Evolutionary conservation across 345 rosid genomes (phyloP).

Genomic region (Sapria himalayana): DNA sequence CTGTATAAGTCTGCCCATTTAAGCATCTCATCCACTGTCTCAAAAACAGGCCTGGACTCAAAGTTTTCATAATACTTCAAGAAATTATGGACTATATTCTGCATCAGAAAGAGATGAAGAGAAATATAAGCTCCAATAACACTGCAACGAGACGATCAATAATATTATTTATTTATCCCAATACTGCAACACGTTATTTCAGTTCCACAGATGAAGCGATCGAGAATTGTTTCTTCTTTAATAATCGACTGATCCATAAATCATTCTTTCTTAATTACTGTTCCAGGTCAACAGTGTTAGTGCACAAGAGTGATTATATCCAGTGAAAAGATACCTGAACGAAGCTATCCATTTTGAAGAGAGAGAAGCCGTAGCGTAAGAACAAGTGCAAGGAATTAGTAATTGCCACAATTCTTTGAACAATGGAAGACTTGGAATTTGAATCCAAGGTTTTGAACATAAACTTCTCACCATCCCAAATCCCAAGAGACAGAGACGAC

Average conservation of each 20-base stretch:
- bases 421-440: conserved; percentile 16
- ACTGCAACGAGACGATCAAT: too few species aligned
- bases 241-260: too few species aligned
- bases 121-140: too few species aligned
- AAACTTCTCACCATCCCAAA: conserved; percentile 64
- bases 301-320: too few species aligned
- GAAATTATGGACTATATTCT: conserved; percentile 37
- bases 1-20: conserved; percentile 62
- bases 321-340: conserved; percentile 33
- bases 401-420: conserved; percentile 36
- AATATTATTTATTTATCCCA: too few species aligned
- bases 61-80: conserved; percentile 50
- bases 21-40: conserved; percentile 75
- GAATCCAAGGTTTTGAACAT: conserved; percentile 32
- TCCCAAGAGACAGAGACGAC: conserved; percentile 31
- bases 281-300: too few species aligned
- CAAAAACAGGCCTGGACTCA: conserved; percentile 51
- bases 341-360: conserved; percentile 44
- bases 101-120: conserved; percentile 12
- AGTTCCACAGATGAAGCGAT: too few species aligned
- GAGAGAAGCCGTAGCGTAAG: conserved; percentile 57
- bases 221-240: too few species aligned
- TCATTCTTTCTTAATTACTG: too few species aligned
- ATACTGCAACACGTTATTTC: too few species aligned
- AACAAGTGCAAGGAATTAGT: conserved; percentile 35